A percentile compares a stretch with the other conserved stretches of the same genome.
Conservation (phyloP, 345 rosid species). For the Euphorbia peplus region DNA sequence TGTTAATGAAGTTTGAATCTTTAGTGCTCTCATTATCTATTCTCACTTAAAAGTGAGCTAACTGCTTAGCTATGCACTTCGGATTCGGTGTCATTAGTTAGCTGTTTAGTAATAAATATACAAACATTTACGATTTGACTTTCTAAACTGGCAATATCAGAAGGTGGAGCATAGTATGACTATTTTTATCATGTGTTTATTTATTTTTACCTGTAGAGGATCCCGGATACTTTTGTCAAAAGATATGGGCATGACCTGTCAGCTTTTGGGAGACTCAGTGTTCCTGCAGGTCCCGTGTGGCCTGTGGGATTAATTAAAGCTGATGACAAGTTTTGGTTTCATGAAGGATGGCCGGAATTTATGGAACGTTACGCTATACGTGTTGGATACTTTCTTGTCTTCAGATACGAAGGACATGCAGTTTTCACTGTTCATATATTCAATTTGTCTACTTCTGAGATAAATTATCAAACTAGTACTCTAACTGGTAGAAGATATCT, state of each 20-base stretch:
- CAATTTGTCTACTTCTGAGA: conserved; percentile 66
- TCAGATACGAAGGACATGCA: conserved; percentile 83
- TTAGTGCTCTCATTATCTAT: neutral
- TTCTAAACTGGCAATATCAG: conserved; percentile 4
- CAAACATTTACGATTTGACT: neutral
- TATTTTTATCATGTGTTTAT: neutral
- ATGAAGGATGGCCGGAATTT: conserved; percentile 83
- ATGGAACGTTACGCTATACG: conserved; percentile 68
- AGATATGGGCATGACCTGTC: conserved; percentile 72
- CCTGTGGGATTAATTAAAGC: conserved; percentile 69
- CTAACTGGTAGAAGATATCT: conserved; percentile 51
- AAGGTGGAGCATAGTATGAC: conserved; percentile 15
- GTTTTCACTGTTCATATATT: conserved; percentile 70
- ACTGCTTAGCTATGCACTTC: neutral
- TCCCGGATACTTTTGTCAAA: conserved; percentile 75
- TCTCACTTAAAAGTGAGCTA: neutral
- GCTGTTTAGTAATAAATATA: neutral
- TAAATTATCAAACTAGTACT: conserved; percentile 52
- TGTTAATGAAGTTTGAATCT: neutral
- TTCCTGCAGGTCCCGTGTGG: conserved; percentile 73
- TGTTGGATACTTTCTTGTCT: conserved; percentile 70
- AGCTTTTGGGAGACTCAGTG: conserved; percentile 61
- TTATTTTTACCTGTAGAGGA: conserved; percentile 55
- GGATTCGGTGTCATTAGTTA: neutral
- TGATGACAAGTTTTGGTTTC: conserved; percentile 71